Conservation (phyloP, 1,284 basidiomycete genomes). For the Pseudozyma hubeiensis region DNA sequence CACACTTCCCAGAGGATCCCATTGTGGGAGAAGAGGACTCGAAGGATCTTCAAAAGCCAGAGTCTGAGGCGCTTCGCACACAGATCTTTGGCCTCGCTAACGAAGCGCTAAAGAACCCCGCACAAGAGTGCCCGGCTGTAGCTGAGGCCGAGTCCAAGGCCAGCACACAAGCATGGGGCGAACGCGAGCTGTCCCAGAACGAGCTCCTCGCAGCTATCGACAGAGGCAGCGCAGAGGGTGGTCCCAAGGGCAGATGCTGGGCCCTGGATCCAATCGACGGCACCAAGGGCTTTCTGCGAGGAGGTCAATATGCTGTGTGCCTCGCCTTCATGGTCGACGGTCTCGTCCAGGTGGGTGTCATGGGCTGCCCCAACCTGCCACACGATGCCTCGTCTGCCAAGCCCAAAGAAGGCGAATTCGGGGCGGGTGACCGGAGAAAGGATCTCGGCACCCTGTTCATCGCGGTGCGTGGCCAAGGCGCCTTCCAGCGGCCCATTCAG, state of each 20-base stretch:
- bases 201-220: conserved; percentile 87
- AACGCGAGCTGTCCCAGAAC: conserved; percentile 69
- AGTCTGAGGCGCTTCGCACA: conserved; percentile 72
- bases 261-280: conserved; percentile 92
- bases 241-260: conserved; percentile 82
- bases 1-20: conserved; percentile 83
- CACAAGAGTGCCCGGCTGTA: conserved; percentile 69
- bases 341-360: conserved; percentile 79
- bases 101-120: conserved; percentile 75
- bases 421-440: conserved; percentile 35
- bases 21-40: conserved; percentile 98
- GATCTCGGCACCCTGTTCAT: conserved; percentile 65
- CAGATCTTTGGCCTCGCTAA: conserved; percentile 87
- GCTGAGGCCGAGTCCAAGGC: conserved; percentile 67
- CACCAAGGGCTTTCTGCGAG: conserved; percentile 93
- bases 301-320: conserved; percentile 97
- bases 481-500: conserved; percentile 57
- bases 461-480: conserved; percentile 63
- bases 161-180: conserved; percentile 59
- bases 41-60: conserved; percentile 73
- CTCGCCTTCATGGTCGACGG: conserved; percentile 88
- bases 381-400: conserved; percentile 70
- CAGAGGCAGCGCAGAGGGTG: conserved; percentile 83
- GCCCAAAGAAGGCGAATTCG: conserved; percentile 64
- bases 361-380: conserved; percentile 91